Evolutionary conservation across 2,329 filamentous ascomycete species (phyloP).

Genomic region (Colletotrichum simmondsii): DNA sequence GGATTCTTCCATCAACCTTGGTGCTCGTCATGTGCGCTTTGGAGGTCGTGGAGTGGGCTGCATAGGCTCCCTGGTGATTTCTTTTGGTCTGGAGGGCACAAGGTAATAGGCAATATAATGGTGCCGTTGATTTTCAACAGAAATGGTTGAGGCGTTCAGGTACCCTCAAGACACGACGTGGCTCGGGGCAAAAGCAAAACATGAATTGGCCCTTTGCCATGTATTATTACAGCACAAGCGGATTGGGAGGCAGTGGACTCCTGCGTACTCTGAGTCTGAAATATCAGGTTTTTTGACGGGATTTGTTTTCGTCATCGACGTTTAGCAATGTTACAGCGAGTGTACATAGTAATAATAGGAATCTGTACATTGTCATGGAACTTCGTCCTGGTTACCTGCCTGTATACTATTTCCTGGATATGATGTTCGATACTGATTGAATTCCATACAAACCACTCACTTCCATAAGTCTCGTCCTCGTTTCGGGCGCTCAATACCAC

Average conservation of each 20-base stretch:
- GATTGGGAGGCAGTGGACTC: background rate
- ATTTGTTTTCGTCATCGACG: background rate
- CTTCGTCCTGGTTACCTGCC: too few species aligned
- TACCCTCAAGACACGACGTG: background rate
- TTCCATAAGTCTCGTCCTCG: too few species aligned
- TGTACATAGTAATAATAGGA: background rate
- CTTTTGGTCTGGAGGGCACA: background rate
- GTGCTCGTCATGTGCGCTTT: constrained; percentile 90
- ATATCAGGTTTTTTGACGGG: background rate
- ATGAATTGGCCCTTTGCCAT: background rate
- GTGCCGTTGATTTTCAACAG: background rate
- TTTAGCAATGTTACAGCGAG: background rate
- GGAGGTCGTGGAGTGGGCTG: constrained; percentile 92
- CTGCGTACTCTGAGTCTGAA: background rate
- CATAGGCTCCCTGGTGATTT: constrained; percentile 32
- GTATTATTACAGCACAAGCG: constrained; percentile 1
- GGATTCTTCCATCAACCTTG: constrained; percentile 94
- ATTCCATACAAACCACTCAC: background rate
- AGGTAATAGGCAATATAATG: background rate
- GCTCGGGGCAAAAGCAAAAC: background rate
- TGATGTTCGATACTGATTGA: constrained; percentile 51
- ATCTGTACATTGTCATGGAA: background rate
- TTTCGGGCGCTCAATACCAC: too few species aligned
- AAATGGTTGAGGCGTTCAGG: constrained; percentile 6
- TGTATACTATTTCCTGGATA: too few species aligned